These are phyloP conservation scores for Neurospora sp. DNA, from an alignment of 495 filamentous ascomycete species.

Conservation along the genomic window DNA sequence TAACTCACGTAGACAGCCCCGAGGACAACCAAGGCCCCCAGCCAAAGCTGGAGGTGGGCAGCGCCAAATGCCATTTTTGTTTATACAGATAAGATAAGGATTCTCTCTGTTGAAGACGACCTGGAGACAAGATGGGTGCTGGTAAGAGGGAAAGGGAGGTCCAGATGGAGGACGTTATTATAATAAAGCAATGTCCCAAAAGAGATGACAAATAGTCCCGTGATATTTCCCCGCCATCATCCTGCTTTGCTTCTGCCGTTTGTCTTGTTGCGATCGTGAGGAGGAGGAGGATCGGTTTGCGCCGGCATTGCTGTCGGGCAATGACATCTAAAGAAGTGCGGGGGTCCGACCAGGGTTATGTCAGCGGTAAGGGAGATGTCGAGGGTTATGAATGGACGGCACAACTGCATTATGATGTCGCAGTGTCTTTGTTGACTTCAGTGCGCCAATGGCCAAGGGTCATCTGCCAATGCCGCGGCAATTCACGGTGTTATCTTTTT, in stretches of 20 bases:
- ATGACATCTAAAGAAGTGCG: background rate
- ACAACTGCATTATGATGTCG: background rate
- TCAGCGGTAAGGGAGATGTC: background rate
- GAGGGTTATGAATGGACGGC: background rate
- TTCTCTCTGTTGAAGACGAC: background rate
- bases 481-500: background rate
- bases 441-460: background rate
- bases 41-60: slow-evolving; percentile 22
- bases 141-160: background rate
- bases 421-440: background rate
- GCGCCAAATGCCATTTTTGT: slow-evolving; percentile 15
- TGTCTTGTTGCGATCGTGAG: background rate
- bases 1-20: slow-evolving; percentile 13
- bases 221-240: background rate
- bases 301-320: background rate
- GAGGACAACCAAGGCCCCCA: slow-evolving; percentile 10
- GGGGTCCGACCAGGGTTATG: background rate
- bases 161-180: background rate
- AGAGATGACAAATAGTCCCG: background rate
- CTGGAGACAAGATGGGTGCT: background rate
- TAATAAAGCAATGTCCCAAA: background rate
- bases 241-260: background rate
- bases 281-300: background rate
- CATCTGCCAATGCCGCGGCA: background rate
- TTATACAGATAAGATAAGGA: background rate